Percentiles rank a stretch among this genome's conserved stretches.
Conservation (phyloP, 2,329 filamentous ascomycete genomes). For the Fusarium keratoplasticum region DNA sequence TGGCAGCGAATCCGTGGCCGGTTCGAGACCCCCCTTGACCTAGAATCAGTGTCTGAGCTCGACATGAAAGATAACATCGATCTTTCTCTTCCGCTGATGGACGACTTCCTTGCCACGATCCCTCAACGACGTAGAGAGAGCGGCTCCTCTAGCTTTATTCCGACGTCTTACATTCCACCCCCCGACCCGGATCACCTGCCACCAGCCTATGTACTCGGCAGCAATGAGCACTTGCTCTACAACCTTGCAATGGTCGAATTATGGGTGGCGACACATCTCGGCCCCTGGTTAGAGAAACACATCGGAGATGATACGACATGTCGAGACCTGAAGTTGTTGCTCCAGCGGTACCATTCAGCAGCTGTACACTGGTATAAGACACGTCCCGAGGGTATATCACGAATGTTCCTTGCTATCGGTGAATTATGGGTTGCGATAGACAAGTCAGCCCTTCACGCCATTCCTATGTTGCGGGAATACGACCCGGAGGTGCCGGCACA, state of each 20-base stretch:
- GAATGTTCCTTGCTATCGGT: slow-evolving; percentile 66
- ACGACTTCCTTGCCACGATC: slow-evolving; percentile 24
- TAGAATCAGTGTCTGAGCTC: background rate
- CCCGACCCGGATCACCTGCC: background rate
- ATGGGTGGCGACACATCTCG: slow-evolving; percentile 59
- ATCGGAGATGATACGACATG: slow-evolving; percentile 42
- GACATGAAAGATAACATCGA: slow-evolving; percentile 2
- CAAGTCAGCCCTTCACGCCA: slow-evolving; percentile 52
- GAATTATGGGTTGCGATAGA: slow-evolving; percentile 72
- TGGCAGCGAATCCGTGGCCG: slow-evolving; percentile 14
- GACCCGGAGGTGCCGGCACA: slow-evolving; percentile 54
- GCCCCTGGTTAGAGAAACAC: slow-evolving; percentile 52
- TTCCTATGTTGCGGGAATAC: slow-evolving; percentile 60
- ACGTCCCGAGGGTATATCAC: slow-evolving; percentile 60
- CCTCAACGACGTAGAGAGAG: background rate
- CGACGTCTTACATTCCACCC: slow-evolving; percentile 1
- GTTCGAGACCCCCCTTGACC: background rate
- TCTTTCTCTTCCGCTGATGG: slow-evolving; percentile 16
- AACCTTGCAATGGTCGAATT: slow-evolving; percentile 57
- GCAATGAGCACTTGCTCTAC: slow-evolving; percentile 4
- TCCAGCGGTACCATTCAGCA: slow-evolving; percentile 50
- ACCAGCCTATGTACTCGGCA: background rate
- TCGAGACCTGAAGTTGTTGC: slow-evolving; percentile 43
- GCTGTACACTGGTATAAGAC: slow-evolving; percentile 49
- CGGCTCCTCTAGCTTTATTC: background rate